Evolutionary conservation across 345 rosid genomes (phyloP).

Genomic region (Acer negundo): DNA sequence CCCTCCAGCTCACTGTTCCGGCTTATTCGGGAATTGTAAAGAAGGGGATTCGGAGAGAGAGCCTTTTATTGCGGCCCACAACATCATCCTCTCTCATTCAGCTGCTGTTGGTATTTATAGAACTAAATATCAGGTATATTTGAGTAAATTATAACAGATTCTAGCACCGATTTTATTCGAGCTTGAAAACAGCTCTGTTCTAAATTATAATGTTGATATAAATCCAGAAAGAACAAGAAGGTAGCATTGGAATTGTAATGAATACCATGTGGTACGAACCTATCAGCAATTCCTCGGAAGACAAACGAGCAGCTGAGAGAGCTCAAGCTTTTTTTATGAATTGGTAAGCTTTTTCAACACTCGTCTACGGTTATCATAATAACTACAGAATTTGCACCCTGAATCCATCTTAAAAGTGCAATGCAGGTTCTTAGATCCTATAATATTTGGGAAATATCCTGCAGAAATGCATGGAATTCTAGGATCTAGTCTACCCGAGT

Average conservation of each 20-base stretch:
- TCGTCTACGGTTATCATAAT: neutral
- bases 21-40: constrained; percentile 48
- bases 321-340: constrained; percentile 24
- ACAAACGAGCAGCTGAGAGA: constrained; percentile 33
- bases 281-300: constrained; percentile 22
- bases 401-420: neutral
- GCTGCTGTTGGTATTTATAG: constrained; percentile 29
- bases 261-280: constrained; percentile 31
- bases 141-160: neutral
- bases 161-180: neutral
- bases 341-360: constrained; percentile 12
- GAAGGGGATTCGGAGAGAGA: constrained; percentile 51
- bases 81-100: constrained; percentile 46
- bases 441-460: constrained; percentile 35
- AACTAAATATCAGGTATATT: constrained; percentile 29
- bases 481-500: constrained; percentile 32
- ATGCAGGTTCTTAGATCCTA: constrained; percentile 36
- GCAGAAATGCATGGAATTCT: constrained; percentile 34
- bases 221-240: constrained; percentile 38
- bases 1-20: constrained; percentile 59
- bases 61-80: constrained; percentile 61
- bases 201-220: neutral
- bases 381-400: neutral
- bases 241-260: constrained; percentile 34
- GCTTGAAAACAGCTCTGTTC: neutral